Base-by-base conservation (phyloP, 2,329 filamentous ascomycete genomes). In the Talaromyces atroroseus region DNA sequence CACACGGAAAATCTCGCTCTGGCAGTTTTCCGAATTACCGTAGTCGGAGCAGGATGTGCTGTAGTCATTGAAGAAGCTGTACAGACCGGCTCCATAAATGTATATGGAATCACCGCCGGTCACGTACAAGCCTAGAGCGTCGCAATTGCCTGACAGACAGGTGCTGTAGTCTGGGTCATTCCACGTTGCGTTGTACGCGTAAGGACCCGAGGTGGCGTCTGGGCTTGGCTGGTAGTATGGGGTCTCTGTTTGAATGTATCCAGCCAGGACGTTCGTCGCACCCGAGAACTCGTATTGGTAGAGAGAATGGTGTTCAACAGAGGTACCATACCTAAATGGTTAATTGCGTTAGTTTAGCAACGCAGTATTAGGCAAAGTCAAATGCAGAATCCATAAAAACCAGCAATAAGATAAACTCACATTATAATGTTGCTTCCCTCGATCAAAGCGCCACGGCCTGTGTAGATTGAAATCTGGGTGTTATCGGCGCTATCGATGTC, bases 21-120 rank as follows among this genome's bases (percentile, higher is more conserved):
- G 80, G 56, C 80, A 82, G 1, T 68, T 59, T 7, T 73, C 71
- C 1, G 70, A 67, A 7, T 67, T 64, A 8, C 70, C 71, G 54
- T 69, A 66, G 34, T 71, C 64, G 3, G 73, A 73, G 63, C 76
- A 79, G 1, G 63, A 61, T 0, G 74, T 77, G 58, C 66, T 76
- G 66, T 82, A 81, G 61, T 80, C 73, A 61, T 79, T 73, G 66
- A 82, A 82, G 69, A 82, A 82, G 18, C 72, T 76, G 69, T 82
- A 82, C 5, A 80, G 62, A 1, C 80, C 80, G 0, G 76, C 79
- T 16, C 80, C 80, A 60, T 81, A 82, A 18, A 78, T 50, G 26
- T 49, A 68, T 46, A 71, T 60, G 16, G 81, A 71, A 51, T 75
- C 68, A 36, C 70, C 75, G 60, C 76, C 68, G 14, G 77, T 60